Base-by-base conservation (phyloP, 495 filamentous ascomycete species). In the Staphylotrichum longicolle region DNA sequence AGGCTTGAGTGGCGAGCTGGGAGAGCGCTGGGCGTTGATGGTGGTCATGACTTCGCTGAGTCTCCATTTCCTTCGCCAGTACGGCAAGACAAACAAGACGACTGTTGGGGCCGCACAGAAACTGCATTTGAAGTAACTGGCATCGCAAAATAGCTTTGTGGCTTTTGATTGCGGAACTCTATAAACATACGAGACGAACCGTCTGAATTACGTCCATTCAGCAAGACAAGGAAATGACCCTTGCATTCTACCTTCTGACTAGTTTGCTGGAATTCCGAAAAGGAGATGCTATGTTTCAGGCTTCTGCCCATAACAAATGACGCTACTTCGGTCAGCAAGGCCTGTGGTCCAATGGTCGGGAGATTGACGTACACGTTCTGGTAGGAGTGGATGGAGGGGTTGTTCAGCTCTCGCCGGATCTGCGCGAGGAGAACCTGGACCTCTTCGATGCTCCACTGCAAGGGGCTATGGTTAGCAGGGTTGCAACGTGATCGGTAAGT, bases 1-100 rank as follows among this genome's bases (percentile, higher is more conserved):
- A 30, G 65, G 54, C 7, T 33, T n/a, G 8, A 52, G 48, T 3
- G 62, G 62, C 12, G 54, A 35, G 39, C 39, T 67, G 46, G 58
- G 65, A 7, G 62, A 64, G 7, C 53, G 65, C 27, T 64, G 62
- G 65, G 40, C 54, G 5, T 30, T 67, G 10, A 64, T 65, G 62
- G 54, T 56, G 27, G 51, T 65, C 3, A 47, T 44, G 7, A 67
- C 62, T 9, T 33, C 65, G 3, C 46, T 63, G 34, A 45, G 54
- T 15, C 32, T 65, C 9, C 58, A 51, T n/a, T 56, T 27, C 27
- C 40, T 66, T 8, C 61, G 61, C 6, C 14, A 5, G 33, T 14
- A 41, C 27, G 61, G 61, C 45, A 60, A 61, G 53, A 63, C 61
- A 7, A 61, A 44, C 27, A 66, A 63, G 53, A 10, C 46, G 32